These are phyloP conservation scores for Rhytidiadelphus loreus DNA, from an alignment of 225 moss, liverwort and hornwort species.

Conservation along the genomic window DNA sequence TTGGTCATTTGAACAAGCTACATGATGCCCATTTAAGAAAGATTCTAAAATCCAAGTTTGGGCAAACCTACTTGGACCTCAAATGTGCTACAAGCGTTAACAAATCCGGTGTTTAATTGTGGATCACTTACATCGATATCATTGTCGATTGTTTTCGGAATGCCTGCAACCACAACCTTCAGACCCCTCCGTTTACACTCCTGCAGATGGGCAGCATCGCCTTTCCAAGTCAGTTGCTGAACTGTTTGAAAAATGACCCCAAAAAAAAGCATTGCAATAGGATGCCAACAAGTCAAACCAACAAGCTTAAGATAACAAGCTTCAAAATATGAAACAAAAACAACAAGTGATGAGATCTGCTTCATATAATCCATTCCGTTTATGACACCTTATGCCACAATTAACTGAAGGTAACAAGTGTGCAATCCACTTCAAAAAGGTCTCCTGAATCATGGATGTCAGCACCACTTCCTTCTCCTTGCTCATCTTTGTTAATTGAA, in stretches of 20 bases:
- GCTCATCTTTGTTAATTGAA: neutral
- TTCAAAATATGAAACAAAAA: neutral
- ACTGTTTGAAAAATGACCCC: neutral
- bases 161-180: conserved; percentile 52
- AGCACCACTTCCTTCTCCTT: neutral
- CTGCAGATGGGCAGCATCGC: conserved; percentile 7
- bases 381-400: neutral
- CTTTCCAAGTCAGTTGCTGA: neutral
- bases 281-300: neutral
- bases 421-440: neutral
- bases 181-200: conserved; percentile 52
- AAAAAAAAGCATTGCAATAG: neutral
- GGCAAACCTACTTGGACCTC: neutral
- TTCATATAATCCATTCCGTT: neutral
- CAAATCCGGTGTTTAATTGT: neutral
- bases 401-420: neutral
- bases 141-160: conserved; percentile 86
- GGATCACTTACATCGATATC: conserved; percentile 53
- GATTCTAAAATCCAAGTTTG: too few species aligned
- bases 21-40: too few species aligned
- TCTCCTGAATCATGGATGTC: neutral
- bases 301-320: neutral
- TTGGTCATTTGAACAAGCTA: too few species aligned
- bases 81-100: neutral
- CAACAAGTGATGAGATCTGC: neutral